phyloP scores from a whole-genome alignment of 768 basidiomycete species.

The Psilocybe cubensis region DNA sequence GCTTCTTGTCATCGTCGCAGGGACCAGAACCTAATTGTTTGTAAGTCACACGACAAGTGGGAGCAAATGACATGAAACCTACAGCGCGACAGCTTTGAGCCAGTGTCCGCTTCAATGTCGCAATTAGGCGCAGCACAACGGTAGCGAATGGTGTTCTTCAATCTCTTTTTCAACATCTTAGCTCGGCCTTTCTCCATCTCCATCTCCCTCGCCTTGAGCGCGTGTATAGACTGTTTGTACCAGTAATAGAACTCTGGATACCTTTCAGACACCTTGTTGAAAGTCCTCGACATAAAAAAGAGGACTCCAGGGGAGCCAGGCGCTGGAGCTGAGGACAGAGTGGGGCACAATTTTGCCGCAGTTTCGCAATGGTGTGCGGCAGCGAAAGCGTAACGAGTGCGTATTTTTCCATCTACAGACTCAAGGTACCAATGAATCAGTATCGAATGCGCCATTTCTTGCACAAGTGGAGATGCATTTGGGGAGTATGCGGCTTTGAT shows the following conservation, averaged over 20 bases:
- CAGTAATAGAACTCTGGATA: conserved; percentile 18
- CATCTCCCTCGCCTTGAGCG: conserved; percentile 19
- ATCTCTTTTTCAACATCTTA: conserved; percentile 26
- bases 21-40: conserved; percentile 32
- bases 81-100: conserved; percentile 29
- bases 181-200: conserved; percentile 19
- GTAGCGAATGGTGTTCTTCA: conserved; percentile 29
- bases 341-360: conserved; percentile 1
- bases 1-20: conserved; percentile 35
- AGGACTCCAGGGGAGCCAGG: conserved; percentile 19
- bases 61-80: not conserved
- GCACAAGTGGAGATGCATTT: conserved; percentile 9
- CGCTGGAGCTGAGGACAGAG: not conserved
- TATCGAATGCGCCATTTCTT: conserved; percentile 14
- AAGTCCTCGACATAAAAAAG: conserved; percentile 18
- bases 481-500: conserved; percentile 14
- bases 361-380: conserved; percentile 18
- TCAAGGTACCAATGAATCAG: conserved; percentile 19
- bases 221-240: conserved; percentile 25
- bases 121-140: conserved; percentile 30
- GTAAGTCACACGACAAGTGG: not conserved
- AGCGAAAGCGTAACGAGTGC: conserved; percentile 11
- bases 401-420: not conserved
- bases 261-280: conserved; percentile 17
- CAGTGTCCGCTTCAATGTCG: conserved; percentile 28